A percentile compares a stretch with the other conserved stretches of the same genome.
Evolutionary conservation across 345 rosid genomes (phyloP).

Genomic region (Heritiera fomes): DNA sequence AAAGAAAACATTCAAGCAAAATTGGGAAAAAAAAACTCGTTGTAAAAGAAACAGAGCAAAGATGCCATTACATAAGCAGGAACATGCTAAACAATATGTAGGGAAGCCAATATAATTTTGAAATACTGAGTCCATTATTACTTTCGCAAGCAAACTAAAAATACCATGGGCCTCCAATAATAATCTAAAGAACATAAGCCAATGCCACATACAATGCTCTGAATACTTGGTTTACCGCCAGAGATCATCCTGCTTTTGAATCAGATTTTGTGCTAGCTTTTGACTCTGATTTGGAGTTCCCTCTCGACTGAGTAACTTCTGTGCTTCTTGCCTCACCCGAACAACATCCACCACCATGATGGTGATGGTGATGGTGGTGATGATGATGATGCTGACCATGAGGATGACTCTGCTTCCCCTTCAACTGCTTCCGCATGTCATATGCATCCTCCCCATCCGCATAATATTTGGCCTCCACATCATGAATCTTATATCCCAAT

Average conservation of each 20-base stretch:
- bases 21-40: not conserved
- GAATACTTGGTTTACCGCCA: slow-evolving; percentile 23
- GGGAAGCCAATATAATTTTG: not conserved
- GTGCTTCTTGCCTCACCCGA: slow-evolving; percentile 53
- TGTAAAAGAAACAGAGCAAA: slow-evolving; percentile 5
- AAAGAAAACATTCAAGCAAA: not conserved
- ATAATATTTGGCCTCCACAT: slow-evolving; percentile 92
- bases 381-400: slow-evolving; percentile 44
- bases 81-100: not conserved
- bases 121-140: slow-evolving; percentile 11
- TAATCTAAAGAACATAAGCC: not conserved
- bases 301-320: slow-evolving; percentile 45
- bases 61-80: slow-evolving; percentile 18
- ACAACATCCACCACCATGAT: slow-evolving; percentile 90
- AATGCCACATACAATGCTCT: slow-evolving; percentile 1
- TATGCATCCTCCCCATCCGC: slow-evolving; percentile 99
- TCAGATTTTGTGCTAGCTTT: slow-evolving; percentile 49
- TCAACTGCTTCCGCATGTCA: slow-evolving; percentile 94
- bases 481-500: slow-evolving; percentile 82
- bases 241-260: slow-evolving; percentile 36
- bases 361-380: slow-evolving; percentile 56
- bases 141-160: slow-evolving; percentile 10
- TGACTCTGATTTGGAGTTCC: slow-evolving; percentile 50
- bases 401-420: slow-evolving; percentile 74
- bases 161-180: slow-evolving; percentile 9